A percentile compares a stretch with the other conserved stretches of the same genome.
phyloP scores from a whole-genome alignment of 2,329 filamentous ascomycete genomes.

The Fusarium sp. region DNA sequence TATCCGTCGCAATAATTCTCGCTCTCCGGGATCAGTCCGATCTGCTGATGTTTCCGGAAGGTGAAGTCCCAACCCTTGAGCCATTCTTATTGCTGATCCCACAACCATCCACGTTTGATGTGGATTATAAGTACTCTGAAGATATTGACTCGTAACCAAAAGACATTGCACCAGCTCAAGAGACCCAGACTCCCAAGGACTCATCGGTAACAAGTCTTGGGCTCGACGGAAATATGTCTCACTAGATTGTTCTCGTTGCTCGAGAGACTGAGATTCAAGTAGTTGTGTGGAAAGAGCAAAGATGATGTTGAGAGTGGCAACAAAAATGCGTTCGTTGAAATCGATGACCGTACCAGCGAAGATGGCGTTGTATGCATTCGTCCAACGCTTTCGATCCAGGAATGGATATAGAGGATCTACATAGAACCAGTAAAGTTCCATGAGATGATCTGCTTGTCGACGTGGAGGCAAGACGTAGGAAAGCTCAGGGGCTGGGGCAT shows the following conservation, averaged over 20 bases:
- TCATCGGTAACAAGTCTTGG: conserved; percentile 56
- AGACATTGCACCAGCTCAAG: conserved; percentile 60
- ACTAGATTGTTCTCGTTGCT: conserved; percentile 56
- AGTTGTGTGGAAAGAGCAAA: conserved; percentile 61
- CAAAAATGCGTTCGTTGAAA: conserved; percentile 56
- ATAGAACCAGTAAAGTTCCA: conserved; percentile 60
- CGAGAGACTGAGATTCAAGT: conserved; percentile 53
- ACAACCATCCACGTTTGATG: conserved; percentile 64
- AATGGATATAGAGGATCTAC: conserved; percentile 62
- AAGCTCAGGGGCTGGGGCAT: conserved; percentile 37
- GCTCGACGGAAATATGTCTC: conserved; percentile 58
- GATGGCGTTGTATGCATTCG: conserved; percentile 54
- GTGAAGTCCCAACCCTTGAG: conserved; percentile 60
- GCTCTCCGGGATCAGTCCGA: conserved; percentile 36
- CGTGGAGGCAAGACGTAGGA: conserved; percentile 59
- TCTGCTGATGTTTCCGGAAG: conserved; percentile 53
- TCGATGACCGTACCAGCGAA: conserved; percentile 54
- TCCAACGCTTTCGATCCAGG: conserved; percentile 53
- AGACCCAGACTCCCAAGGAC: conserved; percentile 57
- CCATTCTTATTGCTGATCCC: conserved; percentile 59
- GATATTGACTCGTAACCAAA: conserved; percentile 60
- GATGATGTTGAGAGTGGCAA: conserved; percentile 60
- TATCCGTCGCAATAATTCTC: conserved; percentile 46
- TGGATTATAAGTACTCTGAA: conserved; percentile 61
- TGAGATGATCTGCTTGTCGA: conserved; percentile 58